Percentiles rank a stretch among this genome's conserved stretches.
These are phyloP conservation scores for Malus fusca DNA, from an alignment of 306 rosid species.

Conservation along the genomic window DNA sequence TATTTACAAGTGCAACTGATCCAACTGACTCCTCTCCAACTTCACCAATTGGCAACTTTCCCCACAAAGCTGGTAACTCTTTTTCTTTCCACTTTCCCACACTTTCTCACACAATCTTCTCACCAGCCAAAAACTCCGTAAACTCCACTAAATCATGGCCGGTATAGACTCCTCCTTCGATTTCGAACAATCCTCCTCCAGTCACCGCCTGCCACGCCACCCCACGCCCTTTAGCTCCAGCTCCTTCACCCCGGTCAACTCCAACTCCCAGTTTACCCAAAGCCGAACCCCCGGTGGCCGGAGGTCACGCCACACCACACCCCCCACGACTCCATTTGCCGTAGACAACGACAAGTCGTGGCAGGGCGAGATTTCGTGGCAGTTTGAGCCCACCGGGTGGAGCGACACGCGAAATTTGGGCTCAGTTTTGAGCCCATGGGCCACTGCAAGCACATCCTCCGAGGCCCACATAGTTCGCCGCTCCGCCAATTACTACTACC, in stretches of 20 bases:
- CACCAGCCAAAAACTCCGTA: background rate
- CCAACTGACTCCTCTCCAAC: background rate
- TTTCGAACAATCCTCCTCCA: slow-evolving; percentile 19
- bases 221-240: slow-evolving; percentile 38
- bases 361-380: slow-evolving; percentile 81
- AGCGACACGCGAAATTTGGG: slow-evolving; percentile 37
- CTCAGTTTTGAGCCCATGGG: slow-evolving; percentile 62
- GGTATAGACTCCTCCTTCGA: slow-evolving; percentile 44
- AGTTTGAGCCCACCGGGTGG: slow-evolving; percentile 55
- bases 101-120: background rate
- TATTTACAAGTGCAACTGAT: background rate
- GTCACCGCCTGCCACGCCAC: slow-evolving; percentile 8
- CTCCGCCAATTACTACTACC: slow-evolving; percentile 62
- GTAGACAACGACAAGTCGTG: slow-evolving; percentile 63
- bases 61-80: background rate
- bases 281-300: slow-evolving; percentile 14
- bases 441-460: slow-evolving; percentile 14
- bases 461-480: slow-evolving; percentile 32
- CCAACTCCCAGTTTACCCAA: slow-evolving; percentile 6
- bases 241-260: slow-evolving; percentile 36
- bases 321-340: slow-evolving; percentile 60
- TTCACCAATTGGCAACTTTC: background rate
- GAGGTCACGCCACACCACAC: slow-evolving; percentile 7
- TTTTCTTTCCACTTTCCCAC: background rate
- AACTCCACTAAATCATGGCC: background rate